Base-by-base conservation (phyloP, 2,329 filamentous ascomycete genomes). In the Scytalidium lignicola region DNA sequence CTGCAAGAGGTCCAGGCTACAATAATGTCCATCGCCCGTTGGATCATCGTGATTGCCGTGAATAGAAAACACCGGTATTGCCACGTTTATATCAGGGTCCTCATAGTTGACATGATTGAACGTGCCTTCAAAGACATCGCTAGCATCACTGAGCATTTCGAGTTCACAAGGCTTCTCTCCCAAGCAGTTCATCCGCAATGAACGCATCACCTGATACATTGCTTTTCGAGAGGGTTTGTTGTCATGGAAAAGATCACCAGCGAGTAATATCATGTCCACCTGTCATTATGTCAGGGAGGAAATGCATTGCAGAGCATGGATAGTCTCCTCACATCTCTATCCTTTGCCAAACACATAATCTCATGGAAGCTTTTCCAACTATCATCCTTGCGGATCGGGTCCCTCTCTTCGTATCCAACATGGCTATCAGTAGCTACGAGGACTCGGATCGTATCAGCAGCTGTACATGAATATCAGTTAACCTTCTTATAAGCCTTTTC, bases 1-100 rank as follows among this genome's bases (percentile, higher is more conserved):
- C 65, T 97, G 90, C 3, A 99, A 76, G 15, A 99, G 70, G 65
- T 99, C 93, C 10, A 99, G 76, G 0, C 92, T 91, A 55, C 93
- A 95, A 56, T 86, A 85, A 65, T 95, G 89, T 10, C 91, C 93
- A 61, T 96, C 91, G 9, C 93, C 93, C n/a, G 91, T 95, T 0
- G 93, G 93, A 64, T 99, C 93, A 63, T 99, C 93, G 65, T 99
- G 93, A 62, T 99, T 99, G 42, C 93, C 93, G 61, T 99, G 95
- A 39, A 99, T 99, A 1, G 92, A 96, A 65, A 99, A 99, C 22
- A 99, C 90, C 0, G 93, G 93, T 49, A 97, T 96, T 1, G 91
- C 89, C 52, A 99, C 83, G 62, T 99, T 99, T 68, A 99, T 96
- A 60, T 99, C 90, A 20, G 89, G 83, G 62, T 99, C 93, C 68